Evolutionary conservation across 306 rosid species (phyloP).

Genomic region (Cucumis hystrix): DNA sequence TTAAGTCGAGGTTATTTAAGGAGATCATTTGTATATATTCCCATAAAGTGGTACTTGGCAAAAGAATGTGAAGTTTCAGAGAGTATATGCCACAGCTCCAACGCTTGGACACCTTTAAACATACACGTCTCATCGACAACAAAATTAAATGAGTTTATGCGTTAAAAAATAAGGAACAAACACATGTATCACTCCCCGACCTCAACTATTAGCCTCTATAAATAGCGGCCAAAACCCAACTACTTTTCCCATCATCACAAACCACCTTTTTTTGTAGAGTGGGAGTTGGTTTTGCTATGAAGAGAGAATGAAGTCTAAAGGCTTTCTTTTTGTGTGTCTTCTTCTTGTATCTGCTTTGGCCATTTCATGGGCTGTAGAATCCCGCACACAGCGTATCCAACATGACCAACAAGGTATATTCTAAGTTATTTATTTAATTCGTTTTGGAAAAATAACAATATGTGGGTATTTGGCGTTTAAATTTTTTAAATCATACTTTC

Average conservation of each 20-base stretch:
- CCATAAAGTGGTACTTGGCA: not conserved
- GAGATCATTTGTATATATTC: too few species aligned
- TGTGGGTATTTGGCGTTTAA: too few species aligned
- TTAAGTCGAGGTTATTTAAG: too few species aligned
- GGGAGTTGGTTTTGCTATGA: too few species aligned
- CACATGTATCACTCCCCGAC: too few species aligned
- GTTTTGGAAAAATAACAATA: too few species aligned
- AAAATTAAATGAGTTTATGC: not conserved
- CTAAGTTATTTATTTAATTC: too few species aligned
- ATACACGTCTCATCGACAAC: not conserved
- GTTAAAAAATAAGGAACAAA: not conserved
- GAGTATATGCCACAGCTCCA: not conserved
- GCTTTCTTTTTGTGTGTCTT: not conserved
- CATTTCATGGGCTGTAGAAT: not conserved
- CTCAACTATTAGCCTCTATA: too few species aligned
- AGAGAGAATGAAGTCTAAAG: not conserved
- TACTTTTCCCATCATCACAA: too few species aligned
- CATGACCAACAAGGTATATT: not conserved
- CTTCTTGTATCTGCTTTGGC: not conserved
- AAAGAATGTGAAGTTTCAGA: not conserved
- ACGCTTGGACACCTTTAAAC: not conserved
- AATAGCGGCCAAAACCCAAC: too few species aligned
- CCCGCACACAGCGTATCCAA: not conserved
- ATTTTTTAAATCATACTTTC: too few species aligned
- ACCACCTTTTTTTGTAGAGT: too few species aligned